Conservation (phyloP, 1,284 basidiomycete genomes). For the Leccinum subfulvum region DNA sequence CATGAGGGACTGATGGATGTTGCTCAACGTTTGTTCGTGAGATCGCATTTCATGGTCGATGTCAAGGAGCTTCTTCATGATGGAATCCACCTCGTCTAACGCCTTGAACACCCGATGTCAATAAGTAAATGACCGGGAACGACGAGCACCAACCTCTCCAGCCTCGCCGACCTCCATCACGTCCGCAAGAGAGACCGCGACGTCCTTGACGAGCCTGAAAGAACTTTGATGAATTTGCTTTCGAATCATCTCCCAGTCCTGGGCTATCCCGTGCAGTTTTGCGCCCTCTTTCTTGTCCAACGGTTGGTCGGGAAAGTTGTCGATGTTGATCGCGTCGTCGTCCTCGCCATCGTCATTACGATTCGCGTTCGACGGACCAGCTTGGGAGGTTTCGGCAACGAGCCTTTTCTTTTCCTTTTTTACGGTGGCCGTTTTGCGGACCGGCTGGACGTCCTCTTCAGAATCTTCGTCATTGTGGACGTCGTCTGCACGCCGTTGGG, state of each 20-base stretch:
- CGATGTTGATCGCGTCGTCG: conserved; percentile 52
- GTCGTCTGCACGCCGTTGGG: conserved; percentile 43
- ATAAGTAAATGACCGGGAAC: not conserved
- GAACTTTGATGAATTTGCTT: conserved; percentile 44
- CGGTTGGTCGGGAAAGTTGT: conserved; percentile 61
- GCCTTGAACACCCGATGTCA: conserved; percentile 37
- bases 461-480: conserved; percentile 38
- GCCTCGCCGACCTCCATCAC: conserved; percentile 53
- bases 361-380: conserved; percentile 23
- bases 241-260: conserved; percentile 59
- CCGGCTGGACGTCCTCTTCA: conserved; percentile 41
- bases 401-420: conserved; percentile 43
- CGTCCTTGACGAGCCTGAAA: conserved; percentile 49
- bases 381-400: conserved; percentile 19
- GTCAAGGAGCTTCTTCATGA: conserved; percentile 69
- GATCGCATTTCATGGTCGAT: conserved; percentile 56
- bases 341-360: conserved; percentile 39
- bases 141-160: conserved; percentile 42
- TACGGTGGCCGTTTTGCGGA: conserved; percentile 33
- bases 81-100: conserved; percentile 55
- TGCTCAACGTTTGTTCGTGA: conserved; percentile 54
- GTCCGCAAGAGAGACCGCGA: conserved; percentile 63
- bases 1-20: conserved; percentile 54
- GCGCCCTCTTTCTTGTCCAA: conserved; percentile 48
- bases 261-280: conserved; percentile 53